A percentile compares a stretch with the other conserved stretches of the same genome.
These are phyloP conservation scores for Hippophae tibetana DNA, from an alignment of 306 rosid species.

Conservation along the genomic window DNA sequence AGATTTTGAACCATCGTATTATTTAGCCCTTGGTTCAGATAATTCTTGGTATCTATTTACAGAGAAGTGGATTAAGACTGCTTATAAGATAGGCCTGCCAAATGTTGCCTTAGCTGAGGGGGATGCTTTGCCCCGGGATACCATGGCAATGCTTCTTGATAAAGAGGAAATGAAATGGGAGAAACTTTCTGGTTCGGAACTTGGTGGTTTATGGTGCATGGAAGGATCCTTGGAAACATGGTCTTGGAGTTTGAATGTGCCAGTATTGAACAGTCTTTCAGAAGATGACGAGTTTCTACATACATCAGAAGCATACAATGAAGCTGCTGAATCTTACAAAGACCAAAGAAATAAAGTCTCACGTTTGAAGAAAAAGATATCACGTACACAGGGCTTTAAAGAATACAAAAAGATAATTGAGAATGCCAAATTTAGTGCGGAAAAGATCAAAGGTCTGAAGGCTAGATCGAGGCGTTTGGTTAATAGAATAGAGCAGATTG, in stretches of 20 bases:
- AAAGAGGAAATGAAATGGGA: constrained; percentile 85
- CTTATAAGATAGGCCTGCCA: constrained; percentile 75
- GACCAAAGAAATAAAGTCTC: constrained; percentile 83
- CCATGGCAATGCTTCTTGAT: constrained; percentile 71
- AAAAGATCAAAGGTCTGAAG: constrained; percentile 73
- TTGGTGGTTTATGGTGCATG: constrained; percentile 69
- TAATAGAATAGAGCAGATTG: constrained; percentile 78
- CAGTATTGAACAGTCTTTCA: constrained; percentile 79
- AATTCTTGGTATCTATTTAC: constrained; percentile 88
- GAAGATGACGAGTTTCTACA: constrained; percentile 70
- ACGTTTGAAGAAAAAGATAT: constrained; percentile 73
- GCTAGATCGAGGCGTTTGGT: constrained; percentile 61
- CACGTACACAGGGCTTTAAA: constrained; percentile 71
- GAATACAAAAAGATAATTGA: constrained; percentile 73
- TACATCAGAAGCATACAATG: constrained; percentile 41
- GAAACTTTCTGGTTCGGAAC: constrained; percentile 66
- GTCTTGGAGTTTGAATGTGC: constrained; percentile 98
- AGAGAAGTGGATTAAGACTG: constrained; percentile 77
- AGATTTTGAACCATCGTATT: constrained; percentile 52
- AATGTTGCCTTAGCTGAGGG: constrained; percentile 64
- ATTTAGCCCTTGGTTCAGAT: constrained; percentile 93
- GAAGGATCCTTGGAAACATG: constrained; percentile 94
- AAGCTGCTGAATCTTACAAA: constrained; percentile 52
- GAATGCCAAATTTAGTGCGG: constrained; percentile 44
- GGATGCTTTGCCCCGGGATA: constrained; percentile 79